Percentiles rank a stretch among this genome's conserved stretches.
phyloP scores from a whole-genome alignment of 495 filamentous ascomycete species.

The Tuber borchii region DNA sequence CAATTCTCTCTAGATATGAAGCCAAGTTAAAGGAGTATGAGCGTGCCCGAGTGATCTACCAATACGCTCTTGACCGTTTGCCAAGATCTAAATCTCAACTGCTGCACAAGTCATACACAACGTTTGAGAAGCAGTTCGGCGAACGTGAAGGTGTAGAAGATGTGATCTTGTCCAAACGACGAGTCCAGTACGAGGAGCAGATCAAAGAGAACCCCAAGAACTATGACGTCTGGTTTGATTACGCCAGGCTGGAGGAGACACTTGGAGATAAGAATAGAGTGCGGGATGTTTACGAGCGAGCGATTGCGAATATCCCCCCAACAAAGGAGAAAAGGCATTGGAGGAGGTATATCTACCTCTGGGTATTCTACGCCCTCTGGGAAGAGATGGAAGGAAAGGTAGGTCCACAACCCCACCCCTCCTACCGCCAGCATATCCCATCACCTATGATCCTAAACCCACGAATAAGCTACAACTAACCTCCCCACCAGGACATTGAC shows the following conservation, averaged over 20 bases:
- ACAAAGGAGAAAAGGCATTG: conserved; percentile 96
- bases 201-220: conserved; percentile 87
- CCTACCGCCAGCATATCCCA: conserved; percentile 3
- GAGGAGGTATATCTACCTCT: conserved; percentile 94
- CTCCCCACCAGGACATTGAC: conserved; percentile 52
- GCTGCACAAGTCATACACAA: conserved; percentile 88
- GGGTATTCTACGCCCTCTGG: conserved; percentile 94
- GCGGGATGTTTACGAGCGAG: conserved; percentile 88
- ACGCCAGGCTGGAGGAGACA: conserved; percentile 80
- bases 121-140: conserved; percentile 96
- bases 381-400: conserved; percentile 73
- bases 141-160: conserved; percentile 92
- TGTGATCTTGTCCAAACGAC: conserved; percentile 84
- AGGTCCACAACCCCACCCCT: background rate
- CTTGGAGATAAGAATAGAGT: conserved; percentile 72
- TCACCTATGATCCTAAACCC: background rate
- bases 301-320: conserved; percentile 91
- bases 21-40: conserved; percentile 91
- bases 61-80: conserved; percentile 87
- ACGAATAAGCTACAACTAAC: conserved; percentile 12
- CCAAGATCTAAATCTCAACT: conserved; percentile 76
- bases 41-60: conserved; percentile 91
- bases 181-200: conserved; percentile 90
- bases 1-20: conserved; percentile 55
- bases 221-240: conserved; percentile 96